Base-by-base conservation (phyloP, 148 eudicot genomes). In the Silene uniflora region DNA sequence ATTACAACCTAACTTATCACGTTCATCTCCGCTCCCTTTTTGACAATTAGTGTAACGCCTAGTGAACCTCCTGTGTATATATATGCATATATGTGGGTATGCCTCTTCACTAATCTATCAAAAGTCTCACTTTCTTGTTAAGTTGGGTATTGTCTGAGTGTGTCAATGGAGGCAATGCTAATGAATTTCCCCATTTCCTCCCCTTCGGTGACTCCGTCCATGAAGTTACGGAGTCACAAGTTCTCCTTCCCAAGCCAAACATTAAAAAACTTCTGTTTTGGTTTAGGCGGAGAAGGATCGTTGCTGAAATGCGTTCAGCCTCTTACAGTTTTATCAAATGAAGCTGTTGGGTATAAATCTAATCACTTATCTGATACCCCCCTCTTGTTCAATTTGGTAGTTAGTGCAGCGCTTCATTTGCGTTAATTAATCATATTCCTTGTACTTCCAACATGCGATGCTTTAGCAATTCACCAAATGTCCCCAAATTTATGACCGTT, bases 161-260 rank as follows among this genome's bases (percentile, higher is more conserved):
- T 69, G 72, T 46, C 72, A 46, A 69, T 69, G 72, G 56, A 69
- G 56, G 72, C 56, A n/a, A 69, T 42, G 72, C 56, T 69, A 47
- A 17, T 46, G 55, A 69, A 3, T 69, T 47, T 18, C 42, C 17
- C 72, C 9, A 21, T 47, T 69, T 47, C 54, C 10, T 6, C 55
- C 44, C 27, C 9, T 46, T 44, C 29, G 10, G 52, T 39, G 23
- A 68, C 42, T 42, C 12, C 14, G 18, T 19, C 72, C 56, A 8
- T 19, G 27, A 21, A 69, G 56, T 47, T 12, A 46, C 29, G 55
- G 27, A 69, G 25, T 18, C 6, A 23, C 25, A n/a, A 10, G 55
- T 2, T n/a, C 14, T 17, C 56, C 12, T 47, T 42, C 42, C 56
- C 27, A 8, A 16, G 7, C 17, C 52, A 69, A 44, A 42, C 56